Evolutionary conservation across 768 basidiomycete species (phyloP), one percentile per base, ranked within the genome.

Genomic region (Trametes meyenii): DNA sequence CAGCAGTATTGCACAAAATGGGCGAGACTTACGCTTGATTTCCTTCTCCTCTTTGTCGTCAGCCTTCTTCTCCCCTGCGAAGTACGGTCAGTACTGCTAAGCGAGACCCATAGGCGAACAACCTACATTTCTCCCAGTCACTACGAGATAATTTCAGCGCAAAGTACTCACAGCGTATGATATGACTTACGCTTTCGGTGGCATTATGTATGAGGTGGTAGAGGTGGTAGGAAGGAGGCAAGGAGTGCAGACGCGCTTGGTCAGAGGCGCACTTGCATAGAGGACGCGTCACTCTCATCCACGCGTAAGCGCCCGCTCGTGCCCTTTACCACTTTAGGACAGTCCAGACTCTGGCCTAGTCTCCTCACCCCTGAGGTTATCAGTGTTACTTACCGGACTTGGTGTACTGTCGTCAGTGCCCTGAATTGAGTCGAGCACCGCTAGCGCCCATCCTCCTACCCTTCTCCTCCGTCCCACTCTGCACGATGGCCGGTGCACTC

Each of bases 121-220:
- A 75, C 84, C 40, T 72, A 96, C 96, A 98, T 78, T 98, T 98
- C 78, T 99, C 96, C 96, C 96, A 98, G 76, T 99, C 92, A 69
- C 96, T 98, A 70, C 17, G 54, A 24, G 8, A 7, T 5, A 16
- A 8, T 58, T 16, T 61, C 8, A 6, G 58, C 55, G 69, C 14
- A 72, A 66, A 38, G 8, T 11, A 35, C 39, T 33, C 2, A 19
- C 13, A 23, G 5, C 7, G 13, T 21, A 23, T 10, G 21, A 42
- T 50, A 45, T n/a, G 4, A 83, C 95, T 79, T 74, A 96, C 94
- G 92, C 83, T 90, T 96, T 96, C 42, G 96, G 94, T 48, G 96
- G 84, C 96, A 98, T 64, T 19, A 35, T 97, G 44, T 38, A 66
- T 54, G 73, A 78, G 44, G 60, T 61, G 35, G 60, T 24, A 36